Evolutionary conservation across 352 stramenopile genomes (phyloP).

Genomic region (Pythium dissotocum): DNA sequence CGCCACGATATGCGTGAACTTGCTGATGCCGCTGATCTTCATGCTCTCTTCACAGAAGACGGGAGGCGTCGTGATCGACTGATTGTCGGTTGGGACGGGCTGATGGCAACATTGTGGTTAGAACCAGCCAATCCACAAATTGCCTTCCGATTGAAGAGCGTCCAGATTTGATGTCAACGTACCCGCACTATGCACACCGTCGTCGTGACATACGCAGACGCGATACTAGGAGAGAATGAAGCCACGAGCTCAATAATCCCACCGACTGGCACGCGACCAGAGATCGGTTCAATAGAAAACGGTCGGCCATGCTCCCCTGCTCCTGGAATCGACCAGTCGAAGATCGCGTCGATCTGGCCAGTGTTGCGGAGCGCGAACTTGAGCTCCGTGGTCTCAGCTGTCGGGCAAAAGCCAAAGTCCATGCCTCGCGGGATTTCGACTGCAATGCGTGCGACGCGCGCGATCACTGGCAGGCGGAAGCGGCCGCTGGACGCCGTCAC

Average conservation of each 20-base stretch:
- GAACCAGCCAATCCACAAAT: too few species aligned
- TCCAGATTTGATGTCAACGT: conserved; percentile 13
- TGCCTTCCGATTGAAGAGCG: too few species aligned
- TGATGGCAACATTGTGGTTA: conserved; percentile 11
- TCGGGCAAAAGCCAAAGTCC: conserved; percentile 91
- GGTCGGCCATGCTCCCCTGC: conserved; percentile 63
- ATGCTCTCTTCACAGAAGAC: conserved; percentile 47
- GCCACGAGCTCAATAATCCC: conserved; percentile 65
- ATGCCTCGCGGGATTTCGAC: conserved; percentile 60
- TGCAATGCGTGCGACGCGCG: conserved; percentile 74
- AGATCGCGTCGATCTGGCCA: conserved; percentile 84
- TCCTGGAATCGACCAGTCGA: conserved; percentile 82
- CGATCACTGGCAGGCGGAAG: conserved; percentile 89
- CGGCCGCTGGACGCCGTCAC: conserved; percentile 60
- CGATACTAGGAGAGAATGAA: conserved; percentile 66
- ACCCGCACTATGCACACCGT: conserved; percentile 64
- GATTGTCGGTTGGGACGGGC: conserved; percentile 31
- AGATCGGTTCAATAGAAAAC: conserved; percentile 77
- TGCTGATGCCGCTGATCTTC: conserved; percentile 89
- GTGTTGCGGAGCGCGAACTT: conserved; percentile 84
- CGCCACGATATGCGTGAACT: conserved; percentile 86
- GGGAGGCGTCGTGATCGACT: conserved; percentile 18
- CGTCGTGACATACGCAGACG: conserved; percentile 87
- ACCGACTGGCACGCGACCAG: conserved; percentile 66
- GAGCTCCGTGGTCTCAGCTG: conserved; percentile 71